Conservation (phyloP, 2,329 filamentous ascomycete species). For the Arthrobotrys sphaeroides region DNA sequence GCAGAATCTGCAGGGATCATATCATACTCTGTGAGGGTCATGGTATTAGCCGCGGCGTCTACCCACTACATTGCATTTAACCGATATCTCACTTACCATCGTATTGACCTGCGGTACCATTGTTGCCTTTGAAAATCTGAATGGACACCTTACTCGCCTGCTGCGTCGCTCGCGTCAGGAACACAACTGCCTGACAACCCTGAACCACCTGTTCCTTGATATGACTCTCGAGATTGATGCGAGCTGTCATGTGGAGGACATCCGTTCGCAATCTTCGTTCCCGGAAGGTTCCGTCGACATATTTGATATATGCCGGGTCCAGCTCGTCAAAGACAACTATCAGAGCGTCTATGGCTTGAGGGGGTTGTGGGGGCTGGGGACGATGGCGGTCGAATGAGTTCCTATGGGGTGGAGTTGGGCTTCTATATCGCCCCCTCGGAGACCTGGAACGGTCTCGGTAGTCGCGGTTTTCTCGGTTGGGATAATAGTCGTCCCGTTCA, state of each 20-base stretch:
- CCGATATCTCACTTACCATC: conserved; percentile 68
- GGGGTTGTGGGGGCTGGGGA: conserved; percentile 67
- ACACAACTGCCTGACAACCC: conserved; percentile 84
- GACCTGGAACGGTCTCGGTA: conserved; percentile 75
- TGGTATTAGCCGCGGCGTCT: conserved; percentile 46
- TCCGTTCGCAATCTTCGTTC: conserved; percentile 77
- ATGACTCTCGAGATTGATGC: conserved; percentile 79
- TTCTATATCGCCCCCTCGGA: conserved; percentile 81
- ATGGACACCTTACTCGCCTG: conserved; percentile 77
- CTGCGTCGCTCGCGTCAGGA: conserved; percentile 76
- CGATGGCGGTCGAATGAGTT: conserved; percentile 63
- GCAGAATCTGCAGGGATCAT: conserved; percentile 81
- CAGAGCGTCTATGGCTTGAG: conserved; percentile 1
- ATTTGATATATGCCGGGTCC: conserved; percentile 67
- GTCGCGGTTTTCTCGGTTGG: conserved; percentile 71
- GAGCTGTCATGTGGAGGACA: conserved; percentile 79
- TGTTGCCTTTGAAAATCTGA: conserved; percentile 83
- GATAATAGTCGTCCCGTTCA: conserved; percentile 68
- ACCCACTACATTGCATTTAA: conserved; percentile 36
- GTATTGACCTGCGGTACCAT: conserved; percentile 74
- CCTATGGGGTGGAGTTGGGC: conserved; percentile 34
- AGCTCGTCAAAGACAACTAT: conserved; percentile 52
- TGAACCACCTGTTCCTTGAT: conserved; percentile 86
- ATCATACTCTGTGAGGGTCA: conserved; percentile 72
- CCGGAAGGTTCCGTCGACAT: conserved; percentile 80